Conservation (phyloP, 495 filamentous ascomycete genomes). For the Xylaria longipes region DNA sequence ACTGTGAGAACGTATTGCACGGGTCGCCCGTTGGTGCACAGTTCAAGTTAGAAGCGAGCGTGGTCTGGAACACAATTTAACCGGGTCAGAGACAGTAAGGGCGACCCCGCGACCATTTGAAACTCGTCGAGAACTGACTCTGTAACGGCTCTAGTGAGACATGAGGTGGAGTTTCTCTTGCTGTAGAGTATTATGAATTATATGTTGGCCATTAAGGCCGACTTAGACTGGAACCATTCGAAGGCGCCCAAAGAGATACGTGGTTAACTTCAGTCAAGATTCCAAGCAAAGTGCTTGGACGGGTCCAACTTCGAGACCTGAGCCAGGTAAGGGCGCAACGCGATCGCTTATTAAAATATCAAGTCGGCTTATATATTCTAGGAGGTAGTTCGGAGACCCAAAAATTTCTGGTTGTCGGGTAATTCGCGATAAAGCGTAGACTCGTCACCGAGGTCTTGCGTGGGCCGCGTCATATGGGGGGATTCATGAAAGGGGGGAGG, state of each 20-base stretch:
- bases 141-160: too few relatives aligned
- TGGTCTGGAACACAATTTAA: background rate
- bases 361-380: background rate
- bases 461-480: background rate
- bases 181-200: background rate
- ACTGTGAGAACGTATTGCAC: background rate
- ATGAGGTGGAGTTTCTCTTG: background rate
- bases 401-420: constrained; percentile 18
- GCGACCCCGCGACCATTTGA: too few relatives aligned
- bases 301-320: background rate
- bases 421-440: constrained; percentile 8
- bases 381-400: background rate
- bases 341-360: background rate
- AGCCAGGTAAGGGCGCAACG: background rate
- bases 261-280: background rate
- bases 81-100: too few relatives aligned
- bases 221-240: background rate
- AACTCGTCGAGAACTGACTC: background rate
- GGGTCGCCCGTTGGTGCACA: background rate
- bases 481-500: background rate
- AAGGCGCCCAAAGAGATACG: background rate
- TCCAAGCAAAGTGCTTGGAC: background rate
- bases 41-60: background rate
- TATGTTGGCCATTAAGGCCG: background rate
- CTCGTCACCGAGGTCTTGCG: background rate